These are phyloP conservation scores for Pseudogymnoascus sp. DNA, from an alignment of 2,329 filamentous ascomycete species.

Conservation along the genomic window DNA sequence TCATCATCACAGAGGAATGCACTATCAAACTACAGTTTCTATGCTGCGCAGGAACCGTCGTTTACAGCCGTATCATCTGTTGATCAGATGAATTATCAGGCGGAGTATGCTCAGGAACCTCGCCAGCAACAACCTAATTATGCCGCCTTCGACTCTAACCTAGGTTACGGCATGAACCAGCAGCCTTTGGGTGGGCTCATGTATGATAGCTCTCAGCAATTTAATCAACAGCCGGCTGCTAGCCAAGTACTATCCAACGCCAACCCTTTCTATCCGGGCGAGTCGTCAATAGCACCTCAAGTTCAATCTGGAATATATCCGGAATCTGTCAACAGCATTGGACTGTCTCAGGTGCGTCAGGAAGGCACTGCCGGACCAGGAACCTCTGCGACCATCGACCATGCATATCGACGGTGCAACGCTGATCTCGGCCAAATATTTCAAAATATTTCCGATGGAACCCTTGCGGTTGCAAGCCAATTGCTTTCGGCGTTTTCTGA, in stretches of 20 bases:
- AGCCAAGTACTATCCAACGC: background rate
- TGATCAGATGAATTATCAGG: background rate
- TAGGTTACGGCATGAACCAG: background rate
- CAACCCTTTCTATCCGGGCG: background rate
- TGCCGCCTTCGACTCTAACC: background rate
- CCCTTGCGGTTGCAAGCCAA: constrained; percentile 50
- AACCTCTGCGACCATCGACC: background rate
- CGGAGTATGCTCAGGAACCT: background rate
- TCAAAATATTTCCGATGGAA: constrained; percentile 52
- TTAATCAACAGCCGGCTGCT: background rate
- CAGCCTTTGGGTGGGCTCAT: background rate
- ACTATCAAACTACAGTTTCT: background rate
- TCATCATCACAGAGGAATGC: background rate
- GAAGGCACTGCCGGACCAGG: background rate
- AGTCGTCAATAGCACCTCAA: background rate
- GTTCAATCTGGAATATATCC: background rate
- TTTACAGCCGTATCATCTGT: constrained; percentile 3
- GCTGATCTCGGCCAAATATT: constrained; percentile 43
- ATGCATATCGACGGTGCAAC: background rate
- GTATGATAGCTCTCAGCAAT: constrained; percentile 3
- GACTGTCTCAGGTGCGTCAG: background rate
- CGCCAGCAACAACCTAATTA: background rate
- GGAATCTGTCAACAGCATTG: background rate
- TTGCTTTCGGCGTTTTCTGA: constrained; percentile 56
- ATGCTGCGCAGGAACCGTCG: background rate